phyloP scores from a whole-genome alignment of 2,329 filamentous ascomycete species.

The Colletotrichum sojae region DNA sequence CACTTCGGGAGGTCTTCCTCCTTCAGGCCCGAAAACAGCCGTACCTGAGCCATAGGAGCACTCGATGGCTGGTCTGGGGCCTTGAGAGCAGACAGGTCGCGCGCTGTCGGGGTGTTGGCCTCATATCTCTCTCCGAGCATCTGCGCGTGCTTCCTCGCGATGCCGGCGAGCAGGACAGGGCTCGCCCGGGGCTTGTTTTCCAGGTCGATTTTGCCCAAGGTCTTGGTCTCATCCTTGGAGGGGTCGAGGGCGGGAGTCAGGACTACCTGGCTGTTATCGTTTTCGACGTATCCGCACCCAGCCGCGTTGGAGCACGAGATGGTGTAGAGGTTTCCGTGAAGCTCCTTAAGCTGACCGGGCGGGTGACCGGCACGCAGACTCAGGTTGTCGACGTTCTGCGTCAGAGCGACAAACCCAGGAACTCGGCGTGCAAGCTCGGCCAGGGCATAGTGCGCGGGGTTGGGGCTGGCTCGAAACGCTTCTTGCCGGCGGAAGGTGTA shows the following conservation, averaged over 20 bases:
- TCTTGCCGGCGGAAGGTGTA: slow-evolving; percentile 76
- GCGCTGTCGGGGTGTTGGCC: slow-evolving; percentile 21
- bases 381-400: slow-evolving; percentile 77
- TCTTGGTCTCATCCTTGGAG: slow-evolving; percentile 56
- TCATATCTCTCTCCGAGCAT: slow-evolving; percentile 66
- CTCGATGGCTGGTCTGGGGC: neutral
- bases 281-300: slow-evolving; percentile 70
- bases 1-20: slow-evolving; percentile 70
- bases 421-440: slow-evolving; percentile 71
- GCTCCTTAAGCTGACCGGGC: slow-evolving; percentile 67
- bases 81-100: slow-evolving; percentile 37
- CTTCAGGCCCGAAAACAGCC: slow-evolving; percentile 58
- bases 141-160: slow-evolving; percentile 63
- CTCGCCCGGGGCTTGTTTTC: slow-evolving; percentile 36
- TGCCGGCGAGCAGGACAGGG: slow-evolving; percentile 42
- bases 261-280: slow-evolving; percentile 73
- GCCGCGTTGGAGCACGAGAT: slow-evolving; percentile 55
- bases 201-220: slow-evolving; percentile 15
- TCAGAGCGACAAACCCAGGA: slow-evolving; percentile 70
- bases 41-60: neutral
- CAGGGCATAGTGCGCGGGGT: slow-evolving; percentile 75
- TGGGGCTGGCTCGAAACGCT: slow-evolving; percentile 73
- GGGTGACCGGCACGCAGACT: slow-evolving; percentile 72
- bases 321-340: slow-evolving; percentile 55
- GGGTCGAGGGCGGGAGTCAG: slow-evolving; percentile 74